These are phyloP conservation scores for Alternaria hordeiaustralica DNA, from an alignment of 2,329 filamentous ascomycete species.

Conservation along the genomic window DNA sequence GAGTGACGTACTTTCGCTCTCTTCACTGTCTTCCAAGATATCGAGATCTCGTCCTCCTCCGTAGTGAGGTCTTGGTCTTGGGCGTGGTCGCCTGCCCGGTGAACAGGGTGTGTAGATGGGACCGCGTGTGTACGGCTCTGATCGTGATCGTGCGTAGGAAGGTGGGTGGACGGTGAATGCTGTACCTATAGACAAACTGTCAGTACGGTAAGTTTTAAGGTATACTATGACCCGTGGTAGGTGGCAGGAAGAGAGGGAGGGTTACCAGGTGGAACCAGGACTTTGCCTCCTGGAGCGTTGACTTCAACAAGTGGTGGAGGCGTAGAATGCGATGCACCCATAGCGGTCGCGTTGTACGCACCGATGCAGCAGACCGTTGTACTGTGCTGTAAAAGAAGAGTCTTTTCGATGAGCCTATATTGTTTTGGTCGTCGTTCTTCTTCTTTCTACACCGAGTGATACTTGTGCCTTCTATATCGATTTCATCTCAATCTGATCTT, in stretches of 20 bases:
- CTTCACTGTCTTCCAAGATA: conserved; percentile 5
- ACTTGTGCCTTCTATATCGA: background rate
- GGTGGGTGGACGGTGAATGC: conserved; percentile 11
- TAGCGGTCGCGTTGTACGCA: conserved; percentile 5
- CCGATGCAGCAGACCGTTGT: background rate
- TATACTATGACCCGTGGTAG: background rate
- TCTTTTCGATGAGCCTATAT: background rate
- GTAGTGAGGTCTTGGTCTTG: background rate
- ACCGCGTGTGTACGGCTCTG: background rate
- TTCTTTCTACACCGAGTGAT: background rate
- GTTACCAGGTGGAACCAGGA: conserved; percentile 27
- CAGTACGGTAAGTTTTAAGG: background rate
- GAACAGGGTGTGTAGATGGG: conserved; percentile 5
- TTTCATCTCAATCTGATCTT: background rate
- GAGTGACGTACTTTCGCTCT: conserved; percentile 1
- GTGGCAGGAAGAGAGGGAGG: background rate
- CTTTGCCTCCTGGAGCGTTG: conserved; percentile 22
- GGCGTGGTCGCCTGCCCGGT: background rate
- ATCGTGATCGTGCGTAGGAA: background rate
- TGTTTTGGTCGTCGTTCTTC: background rate
- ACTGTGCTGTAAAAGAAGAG: background rate
- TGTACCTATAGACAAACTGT: background rate
- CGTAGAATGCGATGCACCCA: conserved; percentile 31
- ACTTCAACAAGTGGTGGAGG: conserved; percentile 34
- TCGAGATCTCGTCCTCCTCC: conserved; percentile 1